These are phyloP conservation scores for Dentipellis sp. DNA, from an alignment of 768 basidiomycete species.

Conservation along the genomic window DNA sequence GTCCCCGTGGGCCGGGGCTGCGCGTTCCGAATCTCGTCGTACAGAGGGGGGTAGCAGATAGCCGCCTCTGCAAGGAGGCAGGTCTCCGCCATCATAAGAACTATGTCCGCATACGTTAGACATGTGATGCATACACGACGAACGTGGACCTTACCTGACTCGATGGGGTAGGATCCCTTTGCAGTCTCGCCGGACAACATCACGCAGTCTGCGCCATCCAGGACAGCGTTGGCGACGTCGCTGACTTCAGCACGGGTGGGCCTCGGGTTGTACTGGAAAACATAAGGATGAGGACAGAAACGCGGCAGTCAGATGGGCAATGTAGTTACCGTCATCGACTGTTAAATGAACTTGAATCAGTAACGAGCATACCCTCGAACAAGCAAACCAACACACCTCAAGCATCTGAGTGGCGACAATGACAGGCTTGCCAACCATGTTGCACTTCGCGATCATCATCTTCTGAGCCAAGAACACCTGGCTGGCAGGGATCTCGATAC, in stretches of 20 bases:
- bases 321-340: constrained; percentile 85
- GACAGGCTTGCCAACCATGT: constrained; percentile 94
- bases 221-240: constrained; percentile 98
- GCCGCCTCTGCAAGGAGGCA: constrained; percentile 94
- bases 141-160: constrained; percentile 58
- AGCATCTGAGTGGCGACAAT: constrained; percentile 99
- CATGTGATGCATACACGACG: background rate
- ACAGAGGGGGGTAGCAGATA: constrained; percentile 91
- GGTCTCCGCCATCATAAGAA: constrained; percentile 99
- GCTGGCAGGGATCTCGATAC: constrained; percentile 98
- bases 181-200: constrained; percentile 99
- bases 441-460: constrained; percentile 99
- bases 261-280: constrained; percentile 82
- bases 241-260: constrained; percentile 99
- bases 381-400: constrained; percentile 44
- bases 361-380: background rate
- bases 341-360: constrained; percentile 13
- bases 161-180: constrained; percentile 92
- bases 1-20: constrained; percentile 88
- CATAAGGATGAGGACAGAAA: background rate
- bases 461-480: constrained; percentile 99
- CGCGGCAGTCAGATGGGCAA: background rate
- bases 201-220: constrained; percentile 98
- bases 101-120: constrained; percentile 26
- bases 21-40: constrained; percentile 75